Evolutionary conservation across 495 filamentous ascomycete genomes (phyloP), one percentile per base, ranked within the genome.

Genomic region (Aspergillus nidulans): DNA sequence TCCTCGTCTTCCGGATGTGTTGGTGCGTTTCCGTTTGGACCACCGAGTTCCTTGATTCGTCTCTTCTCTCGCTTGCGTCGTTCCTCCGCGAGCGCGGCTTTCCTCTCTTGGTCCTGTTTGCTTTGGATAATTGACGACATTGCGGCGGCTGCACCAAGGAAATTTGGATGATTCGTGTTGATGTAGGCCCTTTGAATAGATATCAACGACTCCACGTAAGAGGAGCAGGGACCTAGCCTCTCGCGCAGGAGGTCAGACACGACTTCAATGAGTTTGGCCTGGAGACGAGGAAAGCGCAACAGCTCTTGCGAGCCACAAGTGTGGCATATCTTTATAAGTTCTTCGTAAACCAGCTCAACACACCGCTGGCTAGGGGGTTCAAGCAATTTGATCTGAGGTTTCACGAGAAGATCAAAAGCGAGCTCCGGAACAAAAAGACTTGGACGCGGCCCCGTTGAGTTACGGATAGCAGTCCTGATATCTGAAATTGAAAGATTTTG

Each of bases 131-230:
- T 92, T 9, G 91, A 88, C 51, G 88, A 90, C 94, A 99, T 99
- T 23, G 94, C 94, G n/a, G 91, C 92, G 6, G 94, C 92, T 10
- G 94, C 94, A 40, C 94, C 95, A 19, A 97, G 82, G 77, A 99
- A 99, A 63, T 99, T 99, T 28, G 94, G 94, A 62, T 99, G 94
- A 66, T 99, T 99, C 38, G 94, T 99, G 71, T 99, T 99, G 70
- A 99, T 97, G 69, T 99, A 99, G 15, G 94, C 94, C 55, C 94
- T 81, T 71, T 99, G 94, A 28, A 99, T 99, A 10, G 92, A 85
- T 39, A 97, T 99, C 36, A 99, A 80, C 20, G 91, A 96, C 65
- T 96, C 94, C 5, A 99, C 94, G 62, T 99, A 99, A 23, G 64
- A 75, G 6, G 92, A 92, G 48, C 88, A 84, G 15, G 94, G 94